Evolutionary conservation across 1,284 basidiomycete species (phyloP).

Genomic region (Rhodotorula mucilaginosa): DNA sequence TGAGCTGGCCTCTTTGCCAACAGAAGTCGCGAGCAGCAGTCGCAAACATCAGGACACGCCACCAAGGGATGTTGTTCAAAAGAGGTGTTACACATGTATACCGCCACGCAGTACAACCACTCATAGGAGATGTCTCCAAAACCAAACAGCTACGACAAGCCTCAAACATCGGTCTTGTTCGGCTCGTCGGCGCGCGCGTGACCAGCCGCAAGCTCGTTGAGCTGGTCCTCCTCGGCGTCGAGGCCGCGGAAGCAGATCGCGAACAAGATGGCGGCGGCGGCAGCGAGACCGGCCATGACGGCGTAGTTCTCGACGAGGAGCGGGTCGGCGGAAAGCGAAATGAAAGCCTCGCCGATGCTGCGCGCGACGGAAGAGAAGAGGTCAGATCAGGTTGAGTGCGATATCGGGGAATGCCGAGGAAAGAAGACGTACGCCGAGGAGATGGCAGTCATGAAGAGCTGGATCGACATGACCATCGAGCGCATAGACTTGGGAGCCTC

Average conservation of each 20-base stretch:
- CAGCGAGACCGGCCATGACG: conserved; percentile 56
- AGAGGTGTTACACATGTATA: too few relatives aligned
- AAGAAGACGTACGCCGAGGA: conserved; percentile 9
- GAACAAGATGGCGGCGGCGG: conserved; percentile 58
- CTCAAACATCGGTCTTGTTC: not conserved
- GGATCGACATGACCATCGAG: conserved; percentile 47
- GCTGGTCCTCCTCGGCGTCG: conserved; percentile 38
- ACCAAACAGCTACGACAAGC: not conserved
- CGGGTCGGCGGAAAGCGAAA: conserved; percentile 57
- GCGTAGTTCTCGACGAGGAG: conserved; percentile 48
- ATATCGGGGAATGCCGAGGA: not conserved
- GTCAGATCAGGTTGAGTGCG: conserved; percentile 45
- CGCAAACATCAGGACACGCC: too few relatives aligned
- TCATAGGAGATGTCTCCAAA: not conserved
- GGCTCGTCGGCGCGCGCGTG: not conserved
- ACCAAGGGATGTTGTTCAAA: too few relatives aligned
- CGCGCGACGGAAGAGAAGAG: conserved; percentile 49
- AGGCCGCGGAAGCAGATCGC: conserved; percentile 57
- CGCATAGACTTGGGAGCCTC: conserved; percentile 51
- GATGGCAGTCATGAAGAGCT: conserved; percentile 49
- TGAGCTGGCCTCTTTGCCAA: too few relatives aligned
- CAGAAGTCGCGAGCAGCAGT: too few relatives aligned
- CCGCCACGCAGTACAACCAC: too few relatives aligned
- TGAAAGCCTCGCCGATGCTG: conserved; percentile 58
- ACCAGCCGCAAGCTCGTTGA: conserved; percentile 35